Evolutionary conservation across 1,284 basidiomycete species (phyloP).

Genomic region (Malassezia equina): DNA sequence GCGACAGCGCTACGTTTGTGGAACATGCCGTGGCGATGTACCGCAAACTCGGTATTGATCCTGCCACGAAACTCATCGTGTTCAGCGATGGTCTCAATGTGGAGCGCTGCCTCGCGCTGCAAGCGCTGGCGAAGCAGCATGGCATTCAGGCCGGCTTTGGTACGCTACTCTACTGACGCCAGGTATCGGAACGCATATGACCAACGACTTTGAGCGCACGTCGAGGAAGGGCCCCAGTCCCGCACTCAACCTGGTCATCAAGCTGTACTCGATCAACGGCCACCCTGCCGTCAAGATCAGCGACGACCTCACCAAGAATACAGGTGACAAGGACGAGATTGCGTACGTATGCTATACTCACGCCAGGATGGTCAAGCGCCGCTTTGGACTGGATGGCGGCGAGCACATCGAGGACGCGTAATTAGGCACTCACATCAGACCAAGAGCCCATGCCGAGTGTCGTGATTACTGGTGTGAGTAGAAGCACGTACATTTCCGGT

Average conservation of each 20-base stretch:
- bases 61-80: slow-evolving; percentile 35
- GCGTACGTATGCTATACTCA: slow-evolving; percentile 10
- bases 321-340: slow-evolving; percentile 36
- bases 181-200: slow-evolving; percentile 33
- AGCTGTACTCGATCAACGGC: slow-evolving; percentile 33
- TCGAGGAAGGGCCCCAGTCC: slow-evolving; percentile 19
- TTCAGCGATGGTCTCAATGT: slow-evolving; percentile 40
- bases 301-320: slow-evolving; percentile 47
- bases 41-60: slow-evolving; percentile 30
- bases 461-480: slow-evolving; percentile 2
- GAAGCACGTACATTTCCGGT: slow-evolving; percentile 36
- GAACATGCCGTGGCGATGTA: slow-evolving; percentile 29
- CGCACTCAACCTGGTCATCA: slow-evolving; percentile 46
- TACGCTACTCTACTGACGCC: background rate
- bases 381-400: slow-evolving; percentile 16
- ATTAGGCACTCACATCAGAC: background rate
- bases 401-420: slow-evolving; percentile 18
- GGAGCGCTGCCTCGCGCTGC: slow-evolving; percentile 29
- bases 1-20: slow-evolving; percentile 37
- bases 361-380: slow-evolving; percentile 21
- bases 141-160: slow-evolving; percentile 43
- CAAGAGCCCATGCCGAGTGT: slow-evolving; percentile 13
- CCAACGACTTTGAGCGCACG: slow-evolving; percentile 29
- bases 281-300: slow-evolving; percentile 41
- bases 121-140: slow-evolving; percentile 23